Base-by-base conservation (phyloP, 2,329 filamentous ascomycete species). In the Didymella keratinophila region DNA sequence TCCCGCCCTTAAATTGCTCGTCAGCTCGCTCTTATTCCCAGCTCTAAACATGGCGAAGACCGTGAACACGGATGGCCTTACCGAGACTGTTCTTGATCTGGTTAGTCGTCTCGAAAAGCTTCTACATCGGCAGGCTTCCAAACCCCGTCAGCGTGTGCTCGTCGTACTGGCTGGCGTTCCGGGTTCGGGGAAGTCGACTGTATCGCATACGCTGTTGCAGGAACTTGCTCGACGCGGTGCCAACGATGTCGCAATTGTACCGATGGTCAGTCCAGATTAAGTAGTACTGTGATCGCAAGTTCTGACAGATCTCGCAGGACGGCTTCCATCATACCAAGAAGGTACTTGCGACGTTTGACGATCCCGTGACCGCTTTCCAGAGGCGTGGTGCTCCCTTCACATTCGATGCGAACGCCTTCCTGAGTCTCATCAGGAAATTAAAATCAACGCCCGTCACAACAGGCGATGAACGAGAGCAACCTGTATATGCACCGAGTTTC, bases 81-180 rank as follows among this genome's bases (percentile, higher is more conserved):
- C 54, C 21, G 52, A 37, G 16, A 21, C 60, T 42, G 69, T 61
- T 46, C 66, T 65, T 3, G 57, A 70, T 61, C 43, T 70, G 48
- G 63, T 60, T 45, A 68, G 52, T 52, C 68, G 62, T 20, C 48
- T 64, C 20, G 60, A 64, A 52, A 46, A 49, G 52, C 66, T 70
- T 30, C 62, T 70, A 16, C 41, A 52, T 27, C 52, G 65, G 55
- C 67, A 70, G 64, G 53, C 59, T 28, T 56, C 56, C 42, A 14
- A 65, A 28, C 62, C 68, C 42, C 58, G 54, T 57, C 64, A 65
- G 36, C 66, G 69, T 23, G 61, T 67, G 44, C 65, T 72, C 23
- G 54, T 72, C 50, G 67, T 63, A 45, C 64, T 72, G 42, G 70
- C 70, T 9, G 69, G 68, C 34, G 69, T 72, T 34, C 70, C 68